Percentiles rank a stretch among this genome's conserved stretches.
phyloP scores from a whole-genome alignment of 2,329 filamentous ascomycete genomes.

The Calonectria pauciramosa region DNA sequence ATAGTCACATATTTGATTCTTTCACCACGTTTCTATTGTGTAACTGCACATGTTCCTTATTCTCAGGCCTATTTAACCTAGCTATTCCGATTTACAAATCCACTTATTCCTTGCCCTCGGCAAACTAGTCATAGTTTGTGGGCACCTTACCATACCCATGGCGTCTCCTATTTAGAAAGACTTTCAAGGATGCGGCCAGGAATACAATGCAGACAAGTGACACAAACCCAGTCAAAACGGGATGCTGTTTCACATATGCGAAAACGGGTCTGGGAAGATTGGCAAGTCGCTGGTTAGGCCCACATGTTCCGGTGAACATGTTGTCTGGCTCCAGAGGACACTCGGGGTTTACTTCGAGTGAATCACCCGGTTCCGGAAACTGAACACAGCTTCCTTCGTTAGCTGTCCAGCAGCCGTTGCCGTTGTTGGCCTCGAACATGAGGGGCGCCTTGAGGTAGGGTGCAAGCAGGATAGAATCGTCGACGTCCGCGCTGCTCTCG shows the following conservation, averaged over 20 bases:
- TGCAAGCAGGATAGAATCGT: neutral
- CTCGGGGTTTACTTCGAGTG: neutral
- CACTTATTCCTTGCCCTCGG: neutral
- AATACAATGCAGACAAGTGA: neutral
- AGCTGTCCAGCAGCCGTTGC: constrained; percentile 19
- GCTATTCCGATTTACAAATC: neutral
- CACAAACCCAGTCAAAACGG: neutral
- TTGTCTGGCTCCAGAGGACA: neutral
- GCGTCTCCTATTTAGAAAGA: neutral
- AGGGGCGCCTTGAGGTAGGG: neutral
- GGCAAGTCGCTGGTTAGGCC: neutral
- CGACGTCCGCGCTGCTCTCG: neutral
- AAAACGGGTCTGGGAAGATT: neutral
- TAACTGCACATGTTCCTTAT: neutral
- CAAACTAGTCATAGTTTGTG: neutral
- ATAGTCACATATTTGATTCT: neutral
- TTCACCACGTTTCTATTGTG: neutral
- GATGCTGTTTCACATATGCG: neutral
- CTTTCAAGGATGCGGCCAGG: neutral
- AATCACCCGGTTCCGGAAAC: constrained; percentile 2
- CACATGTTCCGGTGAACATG: neutral
- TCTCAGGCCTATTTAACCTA: neutral
- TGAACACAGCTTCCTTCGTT: constrained; percentile 6
- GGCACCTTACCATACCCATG: neutral
- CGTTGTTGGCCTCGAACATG: constrained; percentile 16